A percentile compares a stretch with the other conserved stretches of the same genome.
phyloP scores from a whole-genome alignment of 805 yeast species.

The Saturnispora besseyi region DNA sequence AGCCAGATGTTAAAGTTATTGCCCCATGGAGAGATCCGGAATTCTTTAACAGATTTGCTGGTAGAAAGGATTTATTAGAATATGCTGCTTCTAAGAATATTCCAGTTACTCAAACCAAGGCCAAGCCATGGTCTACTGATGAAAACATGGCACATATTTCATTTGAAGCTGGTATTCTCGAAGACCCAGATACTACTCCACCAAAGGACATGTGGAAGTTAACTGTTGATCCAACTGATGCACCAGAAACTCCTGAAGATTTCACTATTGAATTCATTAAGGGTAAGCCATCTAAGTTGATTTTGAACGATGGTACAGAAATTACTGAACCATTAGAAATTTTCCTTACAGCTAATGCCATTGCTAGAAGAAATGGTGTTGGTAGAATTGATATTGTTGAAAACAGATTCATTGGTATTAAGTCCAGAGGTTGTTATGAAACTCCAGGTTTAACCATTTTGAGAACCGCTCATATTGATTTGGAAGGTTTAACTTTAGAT shows the following conservation, averaged over 20 bases:
- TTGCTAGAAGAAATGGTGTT: slow-evolving; percentile 98
- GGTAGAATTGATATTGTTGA: slow-evolving; percentile 99
- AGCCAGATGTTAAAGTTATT: slow-evolving; percentile 93
- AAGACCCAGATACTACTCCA: slow-evolving; percentile 97
- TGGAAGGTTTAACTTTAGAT: slow-evolving; percentile 94
- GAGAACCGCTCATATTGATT: slow-evolving; percentile 89
- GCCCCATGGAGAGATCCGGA: slow-evolving; percentile 99
- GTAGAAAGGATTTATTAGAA: slow-evolving; percentile 91
- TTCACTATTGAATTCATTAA: slow-evolving; percentile 71
- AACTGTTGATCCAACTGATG: slow-evolving; percentile 91
- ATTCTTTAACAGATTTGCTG: slow-evolving; percentile 92
- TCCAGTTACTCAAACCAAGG: slow-evolving; percentile 94
- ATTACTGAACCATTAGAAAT: slow-evolving; percentile 87
- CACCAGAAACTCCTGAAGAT: slow-evolving; percentile 90
- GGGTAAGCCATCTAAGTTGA: slow-evolving; percentile 82
- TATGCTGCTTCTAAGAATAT: slow-evolving; percentile 89
- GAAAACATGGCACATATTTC: slow-evolving; percentile 99
- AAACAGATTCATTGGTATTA: slow-evolving; percentile 97
- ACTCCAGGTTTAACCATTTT: slow-evolving; percentile 96
- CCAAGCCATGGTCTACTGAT: slow-evolving; percentile 99
- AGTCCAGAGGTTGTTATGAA: slow-evolving; percentile 99
- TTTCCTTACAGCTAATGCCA: slow-evolving; percentile 83
- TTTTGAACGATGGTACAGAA: slow-evolving; percentile 45
- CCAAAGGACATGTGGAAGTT: slow-evolving; percentile 99
- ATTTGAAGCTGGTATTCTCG: slow-evolving; percentile 98